Base-by-base conservation (phyloP, 352 stramenopile genomes). In the Pythium graminicola region DNA sequence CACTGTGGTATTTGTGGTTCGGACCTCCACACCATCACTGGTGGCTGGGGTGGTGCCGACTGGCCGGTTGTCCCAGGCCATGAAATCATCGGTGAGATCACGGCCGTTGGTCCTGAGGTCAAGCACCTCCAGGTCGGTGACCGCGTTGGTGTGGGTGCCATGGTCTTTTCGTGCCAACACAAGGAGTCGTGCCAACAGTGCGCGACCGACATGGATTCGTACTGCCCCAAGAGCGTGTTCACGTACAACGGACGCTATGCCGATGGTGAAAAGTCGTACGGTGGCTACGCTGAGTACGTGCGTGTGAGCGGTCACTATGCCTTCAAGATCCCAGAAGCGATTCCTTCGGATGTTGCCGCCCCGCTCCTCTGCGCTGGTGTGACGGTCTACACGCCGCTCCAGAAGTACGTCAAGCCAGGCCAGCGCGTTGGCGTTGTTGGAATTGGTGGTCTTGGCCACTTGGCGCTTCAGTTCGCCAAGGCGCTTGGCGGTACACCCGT, bases 361-460 rank as follows among this genome's bases (percentile, higher is more conserved):
- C 67, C 72, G 22, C 54, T 91, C 26, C 56, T 91, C 33, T 91
- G 81, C 63, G 78, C 77, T 11, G 80, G 80, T 50, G 76, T 86
- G 31, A 91, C 81, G 16, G 71, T 62, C 6, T 91, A 75, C 47
- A 69, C 62, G 5, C 81, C 81, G 6, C 58, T 86, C 28, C 65
- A 61, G 53, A 73, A 60, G 36, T 68, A 65, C 50, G 65, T 69
- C 7, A 36, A 66, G 44, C 16, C 50, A 3, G 64, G 62, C 33
- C 23, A 66, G 32, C 64, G 57, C 14, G 57, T 91, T 8, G 80
- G 57, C 26, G 62, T 91, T 19, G 66, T 73, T 1, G 81, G 81
- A 16, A 68, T 88, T 44, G 81, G 81, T 32, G 81, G 81, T 24
- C 60, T 91, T 11, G 81, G 81, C 24, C 81, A 91, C 51, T 67